Evolutionary conservation across 2,329 filamentous ascomycete species (phyloP).

Genomic region (Cordyceps militaris): DNA sequence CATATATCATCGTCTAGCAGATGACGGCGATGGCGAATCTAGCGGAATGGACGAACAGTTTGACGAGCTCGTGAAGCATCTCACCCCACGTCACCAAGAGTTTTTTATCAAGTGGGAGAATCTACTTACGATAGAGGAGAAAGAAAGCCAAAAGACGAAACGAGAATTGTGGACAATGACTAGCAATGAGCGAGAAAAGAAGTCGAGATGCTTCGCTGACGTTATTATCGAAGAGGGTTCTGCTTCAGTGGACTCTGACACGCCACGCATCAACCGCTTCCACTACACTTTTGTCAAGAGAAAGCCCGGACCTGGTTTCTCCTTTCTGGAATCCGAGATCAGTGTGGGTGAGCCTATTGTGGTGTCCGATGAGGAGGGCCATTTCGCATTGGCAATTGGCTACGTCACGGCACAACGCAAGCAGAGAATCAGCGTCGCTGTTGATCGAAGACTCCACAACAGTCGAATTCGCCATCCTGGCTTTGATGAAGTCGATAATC

Average conservation of each 20-base stretch:
- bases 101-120: constrained; percentile 97
- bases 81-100: constrained; percentile 65
- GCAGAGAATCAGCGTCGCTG: constrained; percentile 73
- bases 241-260: constrained; percentile 59
- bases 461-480: constrained; percentile 66
- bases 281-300: constrained; percentile 79
- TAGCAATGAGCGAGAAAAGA: constrained; percentile 77
- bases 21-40: constrained; percentile 72
- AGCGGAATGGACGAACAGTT: constrained; percentile 80
- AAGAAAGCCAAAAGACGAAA: constrained; percentile 77
- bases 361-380: constrained; percentile 90
- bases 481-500: constrained; percentile 71
- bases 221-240: constrained; percentile 77
- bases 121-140: constrained; percentile 89
- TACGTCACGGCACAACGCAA: constrained; percentile 75
- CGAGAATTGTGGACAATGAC: constrained; percentile 95
- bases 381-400: constrained; percentile 90
- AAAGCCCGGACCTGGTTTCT: constrained; percentile 54
- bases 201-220: constrained; percentile 84
- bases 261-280: constrained; percentile 83
- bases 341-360: constrained; percentile 84
- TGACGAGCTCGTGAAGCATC: constrained; percentile 68
- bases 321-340: constrained; percentile 87
- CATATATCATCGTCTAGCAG: constrained; percentile 84
- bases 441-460: constrained; percentile 85